Evolutionary conservation across 106 monocot genomes (phyloP), one percentile per base, ranked within the genome.

Genomic region (Allium sativum): DNA sequence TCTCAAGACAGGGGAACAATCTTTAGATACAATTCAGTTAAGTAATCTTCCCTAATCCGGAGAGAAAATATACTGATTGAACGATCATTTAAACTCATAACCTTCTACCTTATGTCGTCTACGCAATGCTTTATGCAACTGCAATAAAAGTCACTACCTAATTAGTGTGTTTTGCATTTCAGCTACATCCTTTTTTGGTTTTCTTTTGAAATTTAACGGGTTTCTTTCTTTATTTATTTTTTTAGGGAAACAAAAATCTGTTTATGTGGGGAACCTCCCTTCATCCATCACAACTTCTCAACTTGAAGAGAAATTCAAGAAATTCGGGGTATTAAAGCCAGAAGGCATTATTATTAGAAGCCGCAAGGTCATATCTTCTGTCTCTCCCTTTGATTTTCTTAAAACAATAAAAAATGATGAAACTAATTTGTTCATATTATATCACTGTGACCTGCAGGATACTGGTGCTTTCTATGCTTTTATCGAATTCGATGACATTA

Each of bases 401-500:
- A 21, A 19, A 12, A 21, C 10, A 13, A 21, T 18, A 20, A 31
- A 57, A 57, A 57, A 9, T 8, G 15, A 43, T 43, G 12, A 0
- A 59, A 42, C 17, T 15, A 59, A 0, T 12, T 15, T 14, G 21
- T 42, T 44, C 0, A 42, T 3, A 3, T 58, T 45, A 1, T 15
- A 55, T 68, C 47, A 1, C 42, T 42, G 59, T 59, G 18, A 31
- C 65, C 7, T 73, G 48, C 76, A 93, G 93, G 93, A 93, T 16
- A 72, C 82, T 53, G 93, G 84, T 55, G 73, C 76, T 16, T 84
- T 68, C 58, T 93, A 87, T 78, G 88, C 84, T 9, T 93, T 93
- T 45, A 64, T 93, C 18, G 93, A 93, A 67, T 93, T 78, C 73
- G 93, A 84, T 75, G 88, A 93, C 61, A 51, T 68, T 18, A 18